Evolutionary conservation across 108 stramenopile species (phyloP), one percentile per base, ranked within the genome.

Genomic region (Cyclotella kingstonii): DNA sequence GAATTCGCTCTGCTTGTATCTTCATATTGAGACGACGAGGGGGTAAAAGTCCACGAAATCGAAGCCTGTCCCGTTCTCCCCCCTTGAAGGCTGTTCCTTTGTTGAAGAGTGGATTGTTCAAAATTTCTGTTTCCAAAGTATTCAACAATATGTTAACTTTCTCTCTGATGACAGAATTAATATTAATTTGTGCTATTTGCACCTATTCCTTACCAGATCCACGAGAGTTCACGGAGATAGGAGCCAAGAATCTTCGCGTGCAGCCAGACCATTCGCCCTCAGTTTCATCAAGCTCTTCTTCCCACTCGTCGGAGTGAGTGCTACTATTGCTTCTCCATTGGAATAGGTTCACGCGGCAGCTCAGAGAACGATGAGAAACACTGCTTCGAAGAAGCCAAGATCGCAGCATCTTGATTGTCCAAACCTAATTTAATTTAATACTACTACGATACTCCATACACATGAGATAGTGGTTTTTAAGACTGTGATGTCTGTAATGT

Each of bases 1-100:
- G 50, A 23, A 88, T 83, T 17, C 87, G 69, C 33, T 80, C 72
- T 47, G 74, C 81, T 62, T 95, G 94, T 22, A 76, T 70, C 11
- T 77, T 63, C 70, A 89, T 55, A 51, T 86, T 88, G 41, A 79
- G 67, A 56, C 74, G 50, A 0, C 85, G 78, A 15, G 84, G 84
- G 14, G 92, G 92, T 22, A 93, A 63, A 1, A 93, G 78, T 3
- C 95, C 95, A 17, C 95, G 87, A 46, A 96, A 75, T 19, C 88
- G 71, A 0, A 96, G 77, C 17, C 95, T 89, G 52, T 96, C 95
- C 8, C 93, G 66, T 56, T 95, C 96, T n/a, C 87, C 93, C 15
- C 48, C 44, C 56, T 89, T 91, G 75, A 93, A 88, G 31, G 90
- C 90, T 7, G 83, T 86, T 2, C 85, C 89, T 70, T 94, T 96